Evolutionary conservation across 768 basidiomycete species (phyloP).

Genomic region (Austroboletus eburneus): DNA sequence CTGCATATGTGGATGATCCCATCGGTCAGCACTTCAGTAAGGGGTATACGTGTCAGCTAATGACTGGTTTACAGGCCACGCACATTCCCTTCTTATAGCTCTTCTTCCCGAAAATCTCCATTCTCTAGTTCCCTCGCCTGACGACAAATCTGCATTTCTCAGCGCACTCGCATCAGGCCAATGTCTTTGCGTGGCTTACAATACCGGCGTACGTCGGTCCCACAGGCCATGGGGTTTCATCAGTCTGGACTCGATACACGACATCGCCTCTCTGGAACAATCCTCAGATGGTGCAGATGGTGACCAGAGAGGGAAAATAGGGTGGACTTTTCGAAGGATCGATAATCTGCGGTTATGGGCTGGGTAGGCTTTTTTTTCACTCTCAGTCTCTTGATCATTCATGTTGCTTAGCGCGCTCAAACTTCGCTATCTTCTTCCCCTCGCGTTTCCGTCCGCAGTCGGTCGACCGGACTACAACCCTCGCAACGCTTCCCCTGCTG

Average conservation of each 20-base stretch:
- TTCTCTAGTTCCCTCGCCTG: conserved; percentile 32
- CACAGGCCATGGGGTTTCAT: conserved; percentile 89
- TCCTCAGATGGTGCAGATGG: conserved; percentile 34
- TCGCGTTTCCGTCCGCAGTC: conserved; percentile 49
- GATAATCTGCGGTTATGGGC: conserved; percentile 86
- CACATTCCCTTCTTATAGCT: conserved; percentile 53
- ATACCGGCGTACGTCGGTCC: conserved; percentile 73
- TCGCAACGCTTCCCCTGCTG: conserved; percentile 21
- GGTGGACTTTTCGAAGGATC: conserved; percentile 82
- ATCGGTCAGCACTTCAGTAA: conserved; percentile 45
- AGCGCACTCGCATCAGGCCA: conserved; percentile 68
- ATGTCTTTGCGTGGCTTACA: conserved; percentile 77
- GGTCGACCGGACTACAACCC: conserved; percentile 26
- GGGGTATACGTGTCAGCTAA: conserved; percentile 1
- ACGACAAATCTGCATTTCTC: conserved; percentile 41
- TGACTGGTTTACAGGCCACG: conserved; percentile 47
- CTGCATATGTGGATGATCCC: conserved; percentile 49
- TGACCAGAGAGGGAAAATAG: conserved; percentile 46
- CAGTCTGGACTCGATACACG: conserved; percentile 71
- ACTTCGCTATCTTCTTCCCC: conserved; percentile 72
- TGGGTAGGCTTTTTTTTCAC: conserved; percentile 50
- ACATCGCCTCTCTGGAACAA: conserved; percentile 64
- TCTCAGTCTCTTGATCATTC: neutral
- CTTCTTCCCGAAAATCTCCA: conserved; percentile 60
- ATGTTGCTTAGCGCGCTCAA: conserved; percentile 62